Base-by-base conservation (phyloP, 1,284 basidiomycete genomes). In the Golubevia sp. region DNA sequence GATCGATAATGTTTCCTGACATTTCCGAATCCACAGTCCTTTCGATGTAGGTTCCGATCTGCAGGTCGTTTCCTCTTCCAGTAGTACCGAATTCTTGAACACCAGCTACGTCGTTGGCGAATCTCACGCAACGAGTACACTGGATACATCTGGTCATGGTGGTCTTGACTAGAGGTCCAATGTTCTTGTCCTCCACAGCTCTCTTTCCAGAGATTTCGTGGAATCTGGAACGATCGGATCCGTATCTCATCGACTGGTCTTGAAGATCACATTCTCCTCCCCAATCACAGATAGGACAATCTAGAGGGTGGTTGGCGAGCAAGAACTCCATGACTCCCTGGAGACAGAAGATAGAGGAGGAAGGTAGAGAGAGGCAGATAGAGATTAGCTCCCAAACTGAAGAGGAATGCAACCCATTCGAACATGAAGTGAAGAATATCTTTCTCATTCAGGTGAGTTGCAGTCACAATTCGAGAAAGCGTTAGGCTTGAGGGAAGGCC, bases 321-420 rank as follows among this genome's bases (percentile, higher is more conserved):
- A 53, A n/a, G 27, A 53, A 53, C n/a, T 53, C 51, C 51, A 53
- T 53, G 51, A 53, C 51, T 25, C 51, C 51, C 51, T 52, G 50
- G 21, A 27, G 25, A 23, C 7, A 52, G 21, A 27, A 13, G 13
- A 13, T 6, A 11, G 51, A 25, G 18, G 24, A n/a, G 20, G 51
- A 13, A n/a, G 20, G 5, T 13, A 13, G 38, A 18, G 18, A 44
- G 38, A 44, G 38, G 38, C 13, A 44, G 38, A 13, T 44, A 8
- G 38, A 44, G 11, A 13, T 44, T 44, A 44, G 38, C 38, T 44
- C 38, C 18, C 11, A 8, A 18, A 44, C 11, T 44, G 38, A 44
- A n/a, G 38, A 44, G 18, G 38, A 44, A 44, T 8, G 38, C 38
- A n/a, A n/a, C n/a, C n/a, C n/a, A n/a, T n/a, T n/a, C n/a, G n/a